Conservation (phyloP, 2,329 filamentous ascomycete species). For the Beauveria sp. region DNA sequence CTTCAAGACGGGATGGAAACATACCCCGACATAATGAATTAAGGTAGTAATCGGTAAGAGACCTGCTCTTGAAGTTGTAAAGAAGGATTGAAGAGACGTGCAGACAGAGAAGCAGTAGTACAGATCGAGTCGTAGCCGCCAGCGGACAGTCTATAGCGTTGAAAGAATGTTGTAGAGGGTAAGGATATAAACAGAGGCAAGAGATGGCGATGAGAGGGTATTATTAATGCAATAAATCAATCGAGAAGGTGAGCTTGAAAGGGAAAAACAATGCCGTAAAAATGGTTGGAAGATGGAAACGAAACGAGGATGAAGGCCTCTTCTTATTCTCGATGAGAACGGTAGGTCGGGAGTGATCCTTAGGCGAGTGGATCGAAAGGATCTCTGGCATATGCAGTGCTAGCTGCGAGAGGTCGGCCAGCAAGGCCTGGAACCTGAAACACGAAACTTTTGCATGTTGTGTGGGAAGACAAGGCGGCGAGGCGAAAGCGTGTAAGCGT, state of each 20-base stretch:
- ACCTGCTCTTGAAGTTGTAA: constrained; percentile 15
- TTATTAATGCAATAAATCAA: neutral
- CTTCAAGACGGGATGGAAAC: constrained; percentile 14
- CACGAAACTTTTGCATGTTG: neutral
- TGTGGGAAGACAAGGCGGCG: neutral
- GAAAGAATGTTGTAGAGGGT: neutral
- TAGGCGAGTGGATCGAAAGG: constrained; percentile 5
- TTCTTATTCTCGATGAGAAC: constrained; percentile 22
- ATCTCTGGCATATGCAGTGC: neutral
- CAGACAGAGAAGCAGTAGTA: neutral
- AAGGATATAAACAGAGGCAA: neutral
- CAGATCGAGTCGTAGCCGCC: constrained; percentile 5
- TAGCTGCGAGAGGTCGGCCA: neutral
- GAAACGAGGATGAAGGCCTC: constrained; percentile 18
- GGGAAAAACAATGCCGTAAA: constrained; percentile 7
- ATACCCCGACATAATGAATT: constrained; percentile 28
- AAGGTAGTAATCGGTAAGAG: constrained; percentile 9
- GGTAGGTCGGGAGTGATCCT: constrained; percentile 7
- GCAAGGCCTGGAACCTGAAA: constrained; percentile 10
- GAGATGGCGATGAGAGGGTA: neutral
- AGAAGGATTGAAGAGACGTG: neutral
- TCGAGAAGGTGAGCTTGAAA: constrained; percentile 4
- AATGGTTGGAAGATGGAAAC: constrained; percentile 19
- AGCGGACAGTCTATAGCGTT: constrained; percentile 8
- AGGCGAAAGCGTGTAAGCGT: constrained; percentile 5